A percentile compares a stretch with the other conserved stretches of the same genome.
These are phyloP conservation scores for Chalaropsis ovoidea DNA, from an alignment of 2,329 filamentous ascomycete genomes.

Conservation along the genomic window DNA sequence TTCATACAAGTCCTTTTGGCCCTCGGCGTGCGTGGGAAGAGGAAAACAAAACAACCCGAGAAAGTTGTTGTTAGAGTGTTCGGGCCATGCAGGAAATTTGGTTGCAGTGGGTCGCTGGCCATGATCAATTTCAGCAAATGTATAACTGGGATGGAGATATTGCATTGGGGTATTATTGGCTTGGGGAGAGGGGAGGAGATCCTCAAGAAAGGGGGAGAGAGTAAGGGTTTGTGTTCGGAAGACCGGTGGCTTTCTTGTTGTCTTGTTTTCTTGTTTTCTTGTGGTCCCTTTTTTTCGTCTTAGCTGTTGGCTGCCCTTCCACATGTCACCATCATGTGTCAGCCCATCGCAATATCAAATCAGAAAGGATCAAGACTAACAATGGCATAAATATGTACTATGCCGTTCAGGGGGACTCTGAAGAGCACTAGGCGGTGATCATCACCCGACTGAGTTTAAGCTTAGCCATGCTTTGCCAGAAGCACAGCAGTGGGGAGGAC, in stretches of 20 bases:
- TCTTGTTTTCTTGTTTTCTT: too few relatives aligned
- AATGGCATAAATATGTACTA: background rate
- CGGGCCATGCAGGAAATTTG: background rate
- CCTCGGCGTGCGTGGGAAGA: too few relatives aligned
- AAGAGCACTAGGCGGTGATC: background rate
- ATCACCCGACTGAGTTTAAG: background rate
- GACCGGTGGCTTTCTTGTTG: too few relatives aligned
- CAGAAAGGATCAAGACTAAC: background rate
- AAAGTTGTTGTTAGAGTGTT: background rate
- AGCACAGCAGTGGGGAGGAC: background rate
- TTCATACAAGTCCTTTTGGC: background rate
- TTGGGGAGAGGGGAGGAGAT: background rate
- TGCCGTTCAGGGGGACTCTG: background rate
- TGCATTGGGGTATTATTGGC: background rate
- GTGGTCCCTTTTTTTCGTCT: too few relatives aligned
- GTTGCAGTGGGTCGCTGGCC: constrained; percentile 13
- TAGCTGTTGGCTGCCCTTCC: too few relatives aligned
- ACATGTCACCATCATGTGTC: constrained; percentile 1
- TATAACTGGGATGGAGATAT: background rate
- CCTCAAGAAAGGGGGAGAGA: background rate
- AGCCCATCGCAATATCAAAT: background rate
- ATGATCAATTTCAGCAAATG: constrained; percentile 9
- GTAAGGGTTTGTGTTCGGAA: background rate
- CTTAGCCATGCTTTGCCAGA: background rate
- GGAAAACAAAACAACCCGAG: background rate